Conservation (phyloP, 2,329 filamentous ascomycete species). For the Exophiala viscosa region DNA sequence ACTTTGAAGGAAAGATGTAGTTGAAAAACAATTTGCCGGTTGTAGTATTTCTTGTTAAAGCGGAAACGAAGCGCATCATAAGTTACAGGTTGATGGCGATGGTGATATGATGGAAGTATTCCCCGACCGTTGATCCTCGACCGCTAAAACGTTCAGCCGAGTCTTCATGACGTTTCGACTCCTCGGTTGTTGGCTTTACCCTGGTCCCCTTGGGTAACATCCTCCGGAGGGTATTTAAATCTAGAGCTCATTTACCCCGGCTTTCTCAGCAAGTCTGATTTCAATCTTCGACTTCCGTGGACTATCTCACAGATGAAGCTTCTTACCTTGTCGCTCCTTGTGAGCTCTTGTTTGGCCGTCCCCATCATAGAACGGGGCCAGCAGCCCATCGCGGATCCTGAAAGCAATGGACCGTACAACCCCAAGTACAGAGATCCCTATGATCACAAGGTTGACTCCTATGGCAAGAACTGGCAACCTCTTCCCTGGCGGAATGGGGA, state of each 20-base stretch:
- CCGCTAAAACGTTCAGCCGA: conserved; percentile 15
- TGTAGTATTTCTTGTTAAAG: neutral
- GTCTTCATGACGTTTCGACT: neutral
- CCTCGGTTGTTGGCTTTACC: neutral
- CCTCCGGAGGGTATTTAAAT: conserved; percentile 4
- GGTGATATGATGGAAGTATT: neutral
- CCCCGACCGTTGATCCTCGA: neutral
- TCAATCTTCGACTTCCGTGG: neutral
- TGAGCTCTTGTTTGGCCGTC: conserved; percentile 14
- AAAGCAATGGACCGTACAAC: conserved; percentile 15
- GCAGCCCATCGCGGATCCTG: conserved; percentile 10
- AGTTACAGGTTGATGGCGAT: conserved; percentile 1
- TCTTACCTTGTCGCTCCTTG: conserved; percentile 16
- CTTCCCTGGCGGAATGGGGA: conserved; percentile 62
- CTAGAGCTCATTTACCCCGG: neutral
- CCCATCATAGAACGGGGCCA: conserved; percentile 40
- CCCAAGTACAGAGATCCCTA: conserved; percentile 20
- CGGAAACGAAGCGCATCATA: neutral
- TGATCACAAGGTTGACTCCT: conserved; percentile 22
- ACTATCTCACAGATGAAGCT: conserved; percentile 15
- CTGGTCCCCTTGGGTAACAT: neutral
- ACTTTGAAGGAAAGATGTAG: neutral
- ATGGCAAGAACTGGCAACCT: conserved; percentile 38
- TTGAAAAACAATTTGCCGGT: conserved; percentile 19
- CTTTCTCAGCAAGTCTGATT: neutral